Evolutionary conservation across 2,329 filamentous ascomycete species (phyloP).

Genomic region (Hypoxylon sp.): DNA sequence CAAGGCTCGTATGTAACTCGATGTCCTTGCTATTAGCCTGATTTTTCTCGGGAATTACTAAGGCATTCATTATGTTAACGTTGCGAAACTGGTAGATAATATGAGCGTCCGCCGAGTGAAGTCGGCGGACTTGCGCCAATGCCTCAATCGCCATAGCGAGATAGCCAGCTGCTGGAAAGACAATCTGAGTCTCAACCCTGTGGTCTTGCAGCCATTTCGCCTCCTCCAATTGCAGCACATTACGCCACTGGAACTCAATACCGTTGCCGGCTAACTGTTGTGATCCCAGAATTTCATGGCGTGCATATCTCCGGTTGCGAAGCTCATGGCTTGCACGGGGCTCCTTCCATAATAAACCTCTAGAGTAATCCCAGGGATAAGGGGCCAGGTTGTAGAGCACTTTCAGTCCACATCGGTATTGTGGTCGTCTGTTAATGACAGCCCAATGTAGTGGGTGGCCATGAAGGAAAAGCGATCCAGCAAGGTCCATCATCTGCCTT

Average conservation of each 20-base stretch:
- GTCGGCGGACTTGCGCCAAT: conserved; percentile 9
- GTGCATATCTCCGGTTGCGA: conserved; percentile 21
- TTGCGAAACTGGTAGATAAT: conserved; percentile 22
- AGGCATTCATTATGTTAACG: conserved; percentile 14
- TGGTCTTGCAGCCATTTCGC: conserved; percentile 43
- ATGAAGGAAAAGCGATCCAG: conserved; percentile 12
- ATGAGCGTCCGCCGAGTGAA: neutral
- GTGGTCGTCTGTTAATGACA: neutral
- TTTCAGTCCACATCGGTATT: neutral
- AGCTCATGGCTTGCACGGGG: conserved; percentile 31
- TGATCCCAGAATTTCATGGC: conserved; percentile 41
- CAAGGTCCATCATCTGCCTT: conserved; percentile 19
- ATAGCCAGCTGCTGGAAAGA: conserved; percentile 42
- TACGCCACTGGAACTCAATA: conserved; percentile 38
- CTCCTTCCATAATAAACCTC: conserved; percentile 23
- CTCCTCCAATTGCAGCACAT: conserved; percentile 32
- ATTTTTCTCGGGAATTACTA: conserved; percentile 1
- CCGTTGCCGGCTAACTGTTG: conserved; percentile 19
- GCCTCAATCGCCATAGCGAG: conserved; percentile 41
- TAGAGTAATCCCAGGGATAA: conserved; percentile 56
- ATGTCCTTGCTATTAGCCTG: neutral
- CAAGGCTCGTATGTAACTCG: conserved; percentile 40
- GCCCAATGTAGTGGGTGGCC: conserved; percentile 20
- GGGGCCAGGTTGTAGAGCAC: conserved; percentile 37
- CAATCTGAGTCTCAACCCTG: conserved; percentile 30